phyloP scores from a whole-genome alignment of 2,329 filamentous ascomycete genomes.

The Colletotrichum somersetense region DNA sequence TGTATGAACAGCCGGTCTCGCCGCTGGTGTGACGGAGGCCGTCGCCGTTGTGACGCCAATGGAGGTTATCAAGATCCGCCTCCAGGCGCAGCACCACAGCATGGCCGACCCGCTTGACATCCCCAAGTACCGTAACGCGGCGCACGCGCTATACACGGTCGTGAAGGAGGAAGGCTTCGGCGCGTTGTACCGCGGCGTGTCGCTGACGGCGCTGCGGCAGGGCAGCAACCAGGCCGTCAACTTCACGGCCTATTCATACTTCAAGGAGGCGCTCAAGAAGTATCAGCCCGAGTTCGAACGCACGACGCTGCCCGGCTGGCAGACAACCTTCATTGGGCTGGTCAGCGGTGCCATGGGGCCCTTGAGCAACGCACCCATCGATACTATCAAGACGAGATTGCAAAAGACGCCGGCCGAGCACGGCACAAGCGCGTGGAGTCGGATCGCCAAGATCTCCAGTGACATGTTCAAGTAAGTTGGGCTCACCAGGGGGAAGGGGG shows the following conservation, averaged over 20 bases:
- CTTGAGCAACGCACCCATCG: constrained; percentile 95
- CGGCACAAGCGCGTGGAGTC: constrained; percentile 82
- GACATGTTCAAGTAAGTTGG: constrained; percentile 83
- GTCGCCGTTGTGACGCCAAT: constrained; percentile 97
- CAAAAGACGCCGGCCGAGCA: constrained; percentile 89
- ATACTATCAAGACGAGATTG: constrained; percentile 97
- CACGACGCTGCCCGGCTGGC: constrained; percentile 81
- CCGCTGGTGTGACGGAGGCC: constrained; percentile 95
- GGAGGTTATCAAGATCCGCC: constrained; percentile 98
- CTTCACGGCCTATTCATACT: constrained; percentile 96
- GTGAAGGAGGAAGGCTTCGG: constrained; percentile 90
- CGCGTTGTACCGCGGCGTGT: constrained; percentile 92
- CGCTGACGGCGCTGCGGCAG: constrained; percentile 91
- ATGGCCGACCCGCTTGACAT: constrained; percentile 97
- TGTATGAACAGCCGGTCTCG: constrained; percentile 74
- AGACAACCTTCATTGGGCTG: constrained; percentile 91
- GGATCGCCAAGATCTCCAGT: constrained; percentile 82
- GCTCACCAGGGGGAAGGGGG: too few relatives aligned
- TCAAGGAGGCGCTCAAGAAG: constrained; percentile 82
- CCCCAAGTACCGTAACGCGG: constrained; percentile 97
- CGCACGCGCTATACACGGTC: constrained; percentile 86
- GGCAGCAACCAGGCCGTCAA: constrained; percentile 98
- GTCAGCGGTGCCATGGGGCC: constrained; percentile 96
- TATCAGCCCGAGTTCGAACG: constrained; percentile 78
- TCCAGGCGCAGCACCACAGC: constrained; percentile 97